Base-by-base conservation (phyloP, 2,329 filamentous ascomycete species). In the Alternaria postmessia region DNA sequence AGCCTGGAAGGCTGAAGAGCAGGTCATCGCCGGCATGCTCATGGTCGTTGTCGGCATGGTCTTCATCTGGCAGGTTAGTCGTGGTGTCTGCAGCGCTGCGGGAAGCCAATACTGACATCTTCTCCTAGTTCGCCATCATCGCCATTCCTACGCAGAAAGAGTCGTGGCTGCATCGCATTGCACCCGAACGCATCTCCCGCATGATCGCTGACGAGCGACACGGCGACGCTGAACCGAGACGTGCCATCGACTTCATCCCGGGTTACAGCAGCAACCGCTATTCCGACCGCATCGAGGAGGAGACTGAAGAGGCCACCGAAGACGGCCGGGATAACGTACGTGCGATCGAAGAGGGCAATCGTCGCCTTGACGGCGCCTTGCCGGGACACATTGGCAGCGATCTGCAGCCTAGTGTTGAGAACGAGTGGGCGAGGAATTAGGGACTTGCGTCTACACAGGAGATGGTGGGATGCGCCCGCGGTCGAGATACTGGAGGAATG, bases 1-100 rank as follows among this genome's bases (percentile, higher is more conserved):
- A 1, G 81, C 82, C 0, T 91, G 89, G 89, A 83, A 80, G n/a
- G 77, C 73, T 26, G 81, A 84, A 43, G 81, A 89, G 74, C 82
- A 84, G 71, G 79, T 77, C 6, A 82, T 83, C 28, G 84, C 87
- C 0, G 85, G 85, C 0, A 69, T 88, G 20, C 80, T 88, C 39
- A 81, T 91, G 49, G 81, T 78, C 0, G 82, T 89, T 6, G 73
- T 77, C 0, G 70, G 65, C 7, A 55, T 78, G 53, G 75, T 78
- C 2, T 73, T 76, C 34, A 18, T 77, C 7, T 78, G 76, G 49
- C 72, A 76, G 72, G 74, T 72, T 42, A 28, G 73, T 61, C 3
- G 22, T 9, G 43, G 28, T 9, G 11, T 11, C 11, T 30, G 28
- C 1, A 11, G 28, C 22, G 18, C 8, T 18, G 6, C 9, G 5